Conservation (phyloP, 306 rosid species). For the Sphenostylis stenocarpa region DNA sequence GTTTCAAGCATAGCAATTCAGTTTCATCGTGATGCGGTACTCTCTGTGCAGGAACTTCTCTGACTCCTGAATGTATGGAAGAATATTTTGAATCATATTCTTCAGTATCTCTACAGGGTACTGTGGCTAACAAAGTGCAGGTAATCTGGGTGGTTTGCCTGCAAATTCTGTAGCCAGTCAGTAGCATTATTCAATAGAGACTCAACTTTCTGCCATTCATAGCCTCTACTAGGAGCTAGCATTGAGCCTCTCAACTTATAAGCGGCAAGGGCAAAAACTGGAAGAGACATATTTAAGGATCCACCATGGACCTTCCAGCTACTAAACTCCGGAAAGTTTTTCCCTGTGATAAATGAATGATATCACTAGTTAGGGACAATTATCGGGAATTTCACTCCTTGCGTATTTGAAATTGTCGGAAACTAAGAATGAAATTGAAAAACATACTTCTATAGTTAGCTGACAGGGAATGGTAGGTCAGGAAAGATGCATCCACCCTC, state of each 20-base stretch:
- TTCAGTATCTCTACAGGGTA: background rate
- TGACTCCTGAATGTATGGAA: background rate
- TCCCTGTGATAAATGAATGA: constrained; percentile 33
- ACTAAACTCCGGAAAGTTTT: constrained; percentile 24
- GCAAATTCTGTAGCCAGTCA: constrained; percentile 48
- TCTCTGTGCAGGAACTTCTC: background rate
- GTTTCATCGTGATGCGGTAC: constrained; percentile 12
- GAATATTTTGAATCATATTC: background rate
- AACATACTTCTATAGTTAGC: constrained; percentile 42
- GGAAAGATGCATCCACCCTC: constrained; percentile 56
- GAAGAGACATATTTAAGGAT: constrained; percentile 40
- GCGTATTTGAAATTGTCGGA: background rate
- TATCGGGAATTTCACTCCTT: background rate
- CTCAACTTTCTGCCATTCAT: constrained; percentile 45
- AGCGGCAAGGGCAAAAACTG: constrained; percentile 60
- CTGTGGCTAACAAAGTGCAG: constrained; percentile 31
- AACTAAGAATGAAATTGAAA: constrained; percentile 14
- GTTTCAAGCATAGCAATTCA: constrained; percentile 25
- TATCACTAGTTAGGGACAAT: background rate
- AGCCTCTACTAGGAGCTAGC: constrained; percentile 40
- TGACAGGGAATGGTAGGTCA: constrained; percentile 57
- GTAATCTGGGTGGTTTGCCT: constrained; percentile 55
- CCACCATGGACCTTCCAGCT: constrained; percentile 35
- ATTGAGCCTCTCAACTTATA: constrained; percentile 61
- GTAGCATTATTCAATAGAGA: constrained; percentile 49